Percentiles rank a stretch among this genome's conserved stretches.
phyloP scores from a whole-genome alignment of 2,329 filamentous ascomycete species.

The Diplodia seriata region DNA sequence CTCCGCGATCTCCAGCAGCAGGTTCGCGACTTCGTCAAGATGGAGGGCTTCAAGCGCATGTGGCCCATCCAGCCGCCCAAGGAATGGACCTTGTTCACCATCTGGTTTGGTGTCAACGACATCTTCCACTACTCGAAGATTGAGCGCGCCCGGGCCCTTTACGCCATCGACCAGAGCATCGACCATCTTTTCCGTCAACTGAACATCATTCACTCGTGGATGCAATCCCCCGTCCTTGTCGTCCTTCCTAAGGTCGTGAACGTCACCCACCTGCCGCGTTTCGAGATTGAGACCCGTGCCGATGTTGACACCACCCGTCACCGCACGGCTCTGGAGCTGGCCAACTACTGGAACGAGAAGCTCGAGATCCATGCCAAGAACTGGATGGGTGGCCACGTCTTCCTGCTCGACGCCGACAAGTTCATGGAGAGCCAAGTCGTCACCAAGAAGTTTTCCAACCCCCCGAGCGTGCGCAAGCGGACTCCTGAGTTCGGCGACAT shows the following conservation, averaged over 20 bases:
- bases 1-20: conserved; percentile 33
- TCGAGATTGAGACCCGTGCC: conserved; percentile 37
- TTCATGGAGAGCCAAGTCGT: conserved; percentile 46
- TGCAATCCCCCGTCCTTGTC: conserved; percentile 38
- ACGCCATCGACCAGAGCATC: conserved; percentile 45
- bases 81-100: conserved; percentile 45
- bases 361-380: conserved; percentile 40
- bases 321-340: conserved; percentile 45
- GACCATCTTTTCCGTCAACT: conserved; percentile 45
- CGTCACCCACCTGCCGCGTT: conserved; percentile 46
- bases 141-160: conserved; percentile 41
- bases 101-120: conserved; percentile 49
- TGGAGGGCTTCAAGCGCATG: conserved; percentile 33
- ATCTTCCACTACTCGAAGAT: conserved; percentile 44
- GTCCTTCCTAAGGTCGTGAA: conserved; percentile 45
- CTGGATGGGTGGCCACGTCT: conserved; percentile 45
- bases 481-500: conserved; percentile 45
- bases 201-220: conserved; percentile 44
- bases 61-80: conserved; percentile 35
- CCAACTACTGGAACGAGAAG: conserved; percentile 47
- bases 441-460: conserved; percentile 42
- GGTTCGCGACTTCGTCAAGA: conserved; percentile 33
- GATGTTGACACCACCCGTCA: conserved; percentile 41
- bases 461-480: conserved; percentile 42
- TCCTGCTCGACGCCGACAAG: conserved; percentile 45